These are phyloP conservation scores for Xylaria multiplex DNA, from an alignment of 2,329 filamentous ascomycete species.

Conservation along the genomic window DNA sequence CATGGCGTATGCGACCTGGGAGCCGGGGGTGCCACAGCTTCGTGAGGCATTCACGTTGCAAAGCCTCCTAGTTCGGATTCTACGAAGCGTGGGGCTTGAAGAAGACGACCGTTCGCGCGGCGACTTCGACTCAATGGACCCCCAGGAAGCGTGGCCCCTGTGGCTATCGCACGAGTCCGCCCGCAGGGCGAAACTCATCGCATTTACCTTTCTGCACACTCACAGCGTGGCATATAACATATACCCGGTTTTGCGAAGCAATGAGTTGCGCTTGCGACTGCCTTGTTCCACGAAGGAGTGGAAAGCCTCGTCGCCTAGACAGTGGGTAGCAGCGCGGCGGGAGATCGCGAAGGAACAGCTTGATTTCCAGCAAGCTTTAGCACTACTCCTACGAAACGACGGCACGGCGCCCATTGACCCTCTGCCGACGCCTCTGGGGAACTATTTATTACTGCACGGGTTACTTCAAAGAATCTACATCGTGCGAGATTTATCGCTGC, in stretches of 20 bases:
- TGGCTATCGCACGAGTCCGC: constrained; percentile 4
- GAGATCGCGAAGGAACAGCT: constrained; percentile 7
- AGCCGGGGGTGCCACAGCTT: background rate
- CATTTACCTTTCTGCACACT: constrained; percentile 7
- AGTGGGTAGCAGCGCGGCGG: constrained; percentile 8
- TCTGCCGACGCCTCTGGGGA: constrained; percentile 3
- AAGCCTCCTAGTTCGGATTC: background rate
- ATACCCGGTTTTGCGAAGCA: constrained; percentile 10
- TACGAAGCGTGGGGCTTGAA: constrained; percentile 4
- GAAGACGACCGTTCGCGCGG: constrained; percentile 1
- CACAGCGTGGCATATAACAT: constrained; percentile 8
- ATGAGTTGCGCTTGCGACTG: constrained; percentile 4
- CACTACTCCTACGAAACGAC: background rate
- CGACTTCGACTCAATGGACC: background rate
- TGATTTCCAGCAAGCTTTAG: constrained; percentile 12
- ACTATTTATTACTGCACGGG: constrained; percentile 9
- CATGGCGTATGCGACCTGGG: constrained; percentile 13
- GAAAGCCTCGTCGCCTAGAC: constrained; percentile 4
- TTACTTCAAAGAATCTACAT: constrained; percentile 5
- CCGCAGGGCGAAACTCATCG: constrained; percentile 9
- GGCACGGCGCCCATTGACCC: constrained; percentile 9
- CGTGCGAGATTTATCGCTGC: constrained; percentile 10
- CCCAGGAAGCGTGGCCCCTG: background rate
- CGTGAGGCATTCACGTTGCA: constrained; percentile 1
- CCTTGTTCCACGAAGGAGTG: constrained; percentile 10